These are phyloP conservation scores for Coffea eugenioides DNA, from an alignment of 257 asterid genomes.

Conservation along the genomic window DNA sequence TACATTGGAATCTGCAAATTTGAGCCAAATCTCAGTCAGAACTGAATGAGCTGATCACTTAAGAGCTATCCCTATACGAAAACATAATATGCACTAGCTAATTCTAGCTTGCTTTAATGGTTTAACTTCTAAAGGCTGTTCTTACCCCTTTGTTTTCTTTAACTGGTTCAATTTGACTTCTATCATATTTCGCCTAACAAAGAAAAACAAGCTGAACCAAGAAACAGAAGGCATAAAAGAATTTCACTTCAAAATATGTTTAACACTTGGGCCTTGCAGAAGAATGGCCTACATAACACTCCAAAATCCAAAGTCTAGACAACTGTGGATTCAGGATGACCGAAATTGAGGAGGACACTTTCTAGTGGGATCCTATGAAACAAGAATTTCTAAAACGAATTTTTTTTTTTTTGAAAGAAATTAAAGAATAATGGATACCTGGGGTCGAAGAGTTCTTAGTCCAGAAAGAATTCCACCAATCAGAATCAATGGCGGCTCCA, in stretches of 20 bases:
- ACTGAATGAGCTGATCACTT: background rate
- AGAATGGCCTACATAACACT: background rate
- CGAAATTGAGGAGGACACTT: background rate
- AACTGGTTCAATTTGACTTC: background rate
- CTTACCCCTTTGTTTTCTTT: background rate
- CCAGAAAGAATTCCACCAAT: slow-evolving; percentile 95
- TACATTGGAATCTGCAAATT: slow-evolving; percentile 42
- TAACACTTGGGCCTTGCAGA: background rate
- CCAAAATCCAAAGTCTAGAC: background rate
- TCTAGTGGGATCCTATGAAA: background rate
- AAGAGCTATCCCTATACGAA: background rate
- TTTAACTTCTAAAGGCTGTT: background rate
- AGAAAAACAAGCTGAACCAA: background rate
- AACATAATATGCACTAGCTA: too few relatives aligned
- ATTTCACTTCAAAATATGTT: slow-evolving; percentile 6
- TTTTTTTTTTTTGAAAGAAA: background rate
- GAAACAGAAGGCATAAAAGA: background rate
- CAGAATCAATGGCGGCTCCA: slow-evolving; percentile 61
- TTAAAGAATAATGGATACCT: slow-evolving; percentile 35
- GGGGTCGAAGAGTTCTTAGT: slow-evolving; percentile 54
- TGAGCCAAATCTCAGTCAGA: background rate
- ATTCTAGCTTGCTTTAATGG: background rate
- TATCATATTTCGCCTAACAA: background rate
- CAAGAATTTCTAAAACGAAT: background rate
- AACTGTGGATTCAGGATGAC: background rate